Conservation (phyloP, 1,139 yeast genomes). For the Zhuliangozyma blackwelliae region DNA sequence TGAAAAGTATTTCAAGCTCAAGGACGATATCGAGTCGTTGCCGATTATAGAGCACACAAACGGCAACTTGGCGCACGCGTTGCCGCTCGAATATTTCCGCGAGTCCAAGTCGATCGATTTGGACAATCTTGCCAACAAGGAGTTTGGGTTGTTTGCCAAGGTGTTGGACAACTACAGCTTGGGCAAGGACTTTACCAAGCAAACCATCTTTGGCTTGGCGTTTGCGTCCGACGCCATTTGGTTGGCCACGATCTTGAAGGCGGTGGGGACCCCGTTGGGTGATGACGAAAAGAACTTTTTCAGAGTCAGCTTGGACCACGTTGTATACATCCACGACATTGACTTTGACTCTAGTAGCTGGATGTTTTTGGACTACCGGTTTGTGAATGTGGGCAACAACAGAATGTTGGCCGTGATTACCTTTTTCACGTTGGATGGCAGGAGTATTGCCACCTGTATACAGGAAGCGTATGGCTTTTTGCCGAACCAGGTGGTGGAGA, state of each 20-base stretch:
- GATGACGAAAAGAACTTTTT: constrained; percentile 19
- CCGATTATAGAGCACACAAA: constrained; percentile 26
- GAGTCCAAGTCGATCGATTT: constrained; percentile 16
- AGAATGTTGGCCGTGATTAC: constrained; percentile 27
- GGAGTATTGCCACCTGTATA: constrained; percentile 26
- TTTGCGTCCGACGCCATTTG: constrained; percentile 21
- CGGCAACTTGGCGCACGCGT: constrained; percentile 26
- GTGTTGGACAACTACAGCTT: constrained; percentile 24
- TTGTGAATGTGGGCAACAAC: constrained; percentile 31
- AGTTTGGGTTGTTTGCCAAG: constrained; percentile 32
- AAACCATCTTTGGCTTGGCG: constrained; percentile 10
- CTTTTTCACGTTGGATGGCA: constrained; percentile 26
- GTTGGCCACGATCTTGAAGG: constrained; percentile 20
- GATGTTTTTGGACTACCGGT: constrained; percentile 36
- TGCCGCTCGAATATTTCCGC: constrained; percentile 28
- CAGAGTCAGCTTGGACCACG: constrained; percentile 41
- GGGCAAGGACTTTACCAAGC: constrained; percentile 23
- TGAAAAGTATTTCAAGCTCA: constrained; percentile 28
- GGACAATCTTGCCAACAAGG: constrained; percentile 22
- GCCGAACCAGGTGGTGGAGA: constrained; percentile 20
- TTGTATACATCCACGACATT: constrained; percentile 34
- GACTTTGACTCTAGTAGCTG: constrained; percentile 36
- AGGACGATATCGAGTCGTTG: constrained; percentile 25
- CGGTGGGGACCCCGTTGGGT: constrained; percentile 24
- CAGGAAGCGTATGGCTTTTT: constrained; percentile 38